A percentile compares a stretch with the other conserved stretches of the same genome.
These are phyloP conservation scores for Fusarium marasasianum DNA, from an alignment of 2,329 filamentous ascomycete species.

Conservation along the genomic window DNA sequence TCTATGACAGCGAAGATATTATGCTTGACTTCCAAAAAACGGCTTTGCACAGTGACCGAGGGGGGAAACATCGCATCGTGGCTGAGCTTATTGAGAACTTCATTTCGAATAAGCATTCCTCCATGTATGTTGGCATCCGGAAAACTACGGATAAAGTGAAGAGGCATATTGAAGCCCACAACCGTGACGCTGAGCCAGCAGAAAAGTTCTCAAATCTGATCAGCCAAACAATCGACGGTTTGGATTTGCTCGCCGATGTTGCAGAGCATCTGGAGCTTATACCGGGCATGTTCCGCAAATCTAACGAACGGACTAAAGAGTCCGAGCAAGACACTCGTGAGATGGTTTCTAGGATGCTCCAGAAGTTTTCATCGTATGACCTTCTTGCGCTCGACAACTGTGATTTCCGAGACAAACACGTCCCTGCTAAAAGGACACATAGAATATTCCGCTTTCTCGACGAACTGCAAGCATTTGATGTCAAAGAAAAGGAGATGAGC, in stretches of 20 bases:
- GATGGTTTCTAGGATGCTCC: background rate
- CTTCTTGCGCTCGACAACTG: slow-evolving; percentile 32
- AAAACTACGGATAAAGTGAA: slow-evolving; percentile 31
- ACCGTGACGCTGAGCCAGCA: slow-evolving; percentile 10
- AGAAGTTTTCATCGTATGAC: slow-evolving; percentile 6
- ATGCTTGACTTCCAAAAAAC: background rate
- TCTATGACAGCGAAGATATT: background rate
- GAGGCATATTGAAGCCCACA: slow-evolving; percentile 28
- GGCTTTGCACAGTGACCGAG: background rate
- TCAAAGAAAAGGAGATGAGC: background rate
- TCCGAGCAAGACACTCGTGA: background rate
- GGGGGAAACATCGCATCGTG: slow-evolving; percentile 13
- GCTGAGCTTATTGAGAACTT: slow-evolving; percentile 39
- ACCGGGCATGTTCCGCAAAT: background rate
- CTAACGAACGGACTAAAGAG: background rate
- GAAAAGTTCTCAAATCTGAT: slow-evolving; percentile 34
- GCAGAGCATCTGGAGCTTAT: slow-evolving; percentile 31
- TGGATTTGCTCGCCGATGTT: slow-evolving; percentile 35
- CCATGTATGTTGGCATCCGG: slow-evolving; percentile 27
- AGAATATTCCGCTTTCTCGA: slow-evolving; percentile 35
- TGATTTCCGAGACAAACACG: background rate
- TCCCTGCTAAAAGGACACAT: slow-evolving; percentile 20
- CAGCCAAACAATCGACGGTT: slow-evolving; percentile 28
- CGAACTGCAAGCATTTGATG: slow-evolving; percentile 28
- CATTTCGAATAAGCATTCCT: slow-evolving; percentile 14